Evolutionary conservation across 2,329 filamentous ascomycete species (phyloP).

Genomic region (Rutstroemia sp.): DNA sequence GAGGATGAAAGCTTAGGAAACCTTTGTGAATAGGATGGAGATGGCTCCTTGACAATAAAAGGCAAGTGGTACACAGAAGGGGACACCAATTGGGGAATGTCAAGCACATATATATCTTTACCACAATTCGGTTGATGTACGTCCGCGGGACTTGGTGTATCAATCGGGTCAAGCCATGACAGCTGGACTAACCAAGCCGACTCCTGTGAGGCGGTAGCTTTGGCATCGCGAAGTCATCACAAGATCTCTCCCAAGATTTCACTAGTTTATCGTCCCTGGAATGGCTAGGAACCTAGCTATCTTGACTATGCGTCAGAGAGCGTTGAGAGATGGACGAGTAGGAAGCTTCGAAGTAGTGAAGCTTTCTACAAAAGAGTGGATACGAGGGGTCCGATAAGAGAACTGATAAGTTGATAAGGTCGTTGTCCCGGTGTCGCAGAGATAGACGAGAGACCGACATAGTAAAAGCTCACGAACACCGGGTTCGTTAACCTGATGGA

Average conservation of each 20-base stretch:
- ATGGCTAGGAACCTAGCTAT: neutral
- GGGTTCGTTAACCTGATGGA: conserved; percentile 9
- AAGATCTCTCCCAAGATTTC: neutral
- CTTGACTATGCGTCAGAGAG: neutral
- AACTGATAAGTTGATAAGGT: neutral
- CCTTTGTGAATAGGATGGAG: neutral
- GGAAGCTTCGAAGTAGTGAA: neutral
- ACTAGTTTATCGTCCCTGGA: neutral
- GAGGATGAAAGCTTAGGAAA: neutral
- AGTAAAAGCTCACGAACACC: neutral
- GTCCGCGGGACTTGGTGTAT: conserved; percentile 24
- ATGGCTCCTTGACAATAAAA: neutral
- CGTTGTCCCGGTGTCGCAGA: neutral
- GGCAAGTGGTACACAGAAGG: conserved; percentile 2
- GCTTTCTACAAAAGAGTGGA: neutral
- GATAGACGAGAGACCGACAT: neutral
- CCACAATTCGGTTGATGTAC: conserved; percentile 1
- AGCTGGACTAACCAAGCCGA: neutral
- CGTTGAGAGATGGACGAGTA: neutral
- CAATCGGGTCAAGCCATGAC: conserved; percentile 21
- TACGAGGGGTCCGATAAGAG: neutral
- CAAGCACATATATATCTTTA: conserved; percentile 15
- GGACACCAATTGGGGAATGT: conserved; percentile 4
- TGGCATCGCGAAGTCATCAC: neutral
- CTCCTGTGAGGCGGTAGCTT: conserved; percentile 5